phyloP scores from a whole-genome alignment of 2,329 filamentous ascomycete genomes.

The Stenocarpella maydis region DNA sequence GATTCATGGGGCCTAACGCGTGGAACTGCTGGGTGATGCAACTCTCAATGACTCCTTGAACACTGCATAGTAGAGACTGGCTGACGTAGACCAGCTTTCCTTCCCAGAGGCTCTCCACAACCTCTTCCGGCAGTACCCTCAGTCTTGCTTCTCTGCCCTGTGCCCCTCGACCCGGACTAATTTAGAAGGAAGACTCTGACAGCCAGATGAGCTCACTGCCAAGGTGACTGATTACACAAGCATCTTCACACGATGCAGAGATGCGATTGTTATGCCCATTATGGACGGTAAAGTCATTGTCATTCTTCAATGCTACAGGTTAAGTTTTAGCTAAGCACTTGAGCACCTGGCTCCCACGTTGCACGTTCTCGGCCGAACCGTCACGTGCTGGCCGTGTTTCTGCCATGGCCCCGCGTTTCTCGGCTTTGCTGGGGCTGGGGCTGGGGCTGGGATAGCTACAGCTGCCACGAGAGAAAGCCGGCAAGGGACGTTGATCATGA shows the following conservation, averaged over 20 bases:
- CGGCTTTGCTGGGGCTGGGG: background rate
- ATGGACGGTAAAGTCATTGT: background rate
- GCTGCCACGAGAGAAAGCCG: background rate
- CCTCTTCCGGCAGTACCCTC: too few relatives aligned
- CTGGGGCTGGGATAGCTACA: background rate
- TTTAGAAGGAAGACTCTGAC: too few relatives aligned
- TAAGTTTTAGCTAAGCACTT: conserved; percentile 10
- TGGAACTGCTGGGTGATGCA: too few relatives aligned
- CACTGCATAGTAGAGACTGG: too few relatives aligned
- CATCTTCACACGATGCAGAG: background rate
- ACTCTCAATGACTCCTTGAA: too few relatives aligned
- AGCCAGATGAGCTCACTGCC: too few relatives aligned
- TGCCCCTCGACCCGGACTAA: too few relatives aligned
- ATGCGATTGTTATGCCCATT: background rate
- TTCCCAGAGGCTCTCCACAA: too few relatives aligned
- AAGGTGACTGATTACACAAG: background rate
- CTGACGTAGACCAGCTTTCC: too few relatives aligned
- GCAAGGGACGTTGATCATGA: background rate
- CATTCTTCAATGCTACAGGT: background rate
- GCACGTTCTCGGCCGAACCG: background rate
- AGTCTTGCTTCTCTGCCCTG: too few relatives aligned
- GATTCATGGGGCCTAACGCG: too few relatives aligned
- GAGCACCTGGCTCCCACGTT: background rate
- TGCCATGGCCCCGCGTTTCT: background rate
- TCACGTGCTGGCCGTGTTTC: background rate